Percentiles rank a stretch among this genome's conserved stretches.
Evolutionary conservation across 495 filamentous ascomycete species (phyloP).

Genomic region (Penicillium chermesinum): DNA sequence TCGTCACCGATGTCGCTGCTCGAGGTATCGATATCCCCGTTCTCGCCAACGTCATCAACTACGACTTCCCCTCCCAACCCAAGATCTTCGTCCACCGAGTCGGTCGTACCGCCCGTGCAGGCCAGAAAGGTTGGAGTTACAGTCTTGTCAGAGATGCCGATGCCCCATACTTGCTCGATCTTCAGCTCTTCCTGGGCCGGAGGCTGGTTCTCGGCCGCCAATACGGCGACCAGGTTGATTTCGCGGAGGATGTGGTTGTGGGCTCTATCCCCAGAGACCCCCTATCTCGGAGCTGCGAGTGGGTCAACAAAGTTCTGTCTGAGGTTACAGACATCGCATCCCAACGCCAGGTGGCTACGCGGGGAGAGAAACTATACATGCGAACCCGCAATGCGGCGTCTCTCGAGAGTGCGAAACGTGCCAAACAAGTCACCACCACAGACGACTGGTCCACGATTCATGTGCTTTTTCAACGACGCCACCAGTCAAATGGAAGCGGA

Average conservation of each 20-base stretch:
- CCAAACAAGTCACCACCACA: slow-evolving; percentile 65
- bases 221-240: slow-evolving; percentile 53
- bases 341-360: slow-evolving; percentile 67
- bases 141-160: slow-evolving; percentile 81
- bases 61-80: slow-evolving; percentile 93
- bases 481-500: slow-evolving; percentile 58
- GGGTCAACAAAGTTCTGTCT: slow-evolving; percentile 66
- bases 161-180: slow-evolving; percentile 82
- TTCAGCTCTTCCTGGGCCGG: slow-evolving; percentile 90
- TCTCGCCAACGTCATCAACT: slow-evolving; percentile 97
- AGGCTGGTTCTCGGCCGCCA: slow-evolving; percentile 65
- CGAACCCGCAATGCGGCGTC: slow-evolving; percentile 87
- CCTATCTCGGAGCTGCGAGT: slow-evolving; percentile 70
- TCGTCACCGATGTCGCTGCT: slow-evolving; percentile 97
- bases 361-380: slow-evolving; percentile 88
- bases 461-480: slow-evolving; percentile 68
- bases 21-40: slow-evolving; percentile 97
- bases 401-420: slow-evolving; percentile 75
- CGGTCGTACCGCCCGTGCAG: slow-evolving; percentile 89
- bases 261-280: slow-evolving; percentile 65
- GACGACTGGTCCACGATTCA: slow-evolving; percentile 67
- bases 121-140: slow-evolving; percentile 89
- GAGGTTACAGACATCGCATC: slow-evolving; percentile 68
- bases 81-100: slow-evolving; percentile 97
- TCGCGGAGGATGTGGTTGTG: slow-evolving; percentile 72